Conservation (phyloP, 108 stramenopile genomes). For the Cyclotella sp. region DNA sequence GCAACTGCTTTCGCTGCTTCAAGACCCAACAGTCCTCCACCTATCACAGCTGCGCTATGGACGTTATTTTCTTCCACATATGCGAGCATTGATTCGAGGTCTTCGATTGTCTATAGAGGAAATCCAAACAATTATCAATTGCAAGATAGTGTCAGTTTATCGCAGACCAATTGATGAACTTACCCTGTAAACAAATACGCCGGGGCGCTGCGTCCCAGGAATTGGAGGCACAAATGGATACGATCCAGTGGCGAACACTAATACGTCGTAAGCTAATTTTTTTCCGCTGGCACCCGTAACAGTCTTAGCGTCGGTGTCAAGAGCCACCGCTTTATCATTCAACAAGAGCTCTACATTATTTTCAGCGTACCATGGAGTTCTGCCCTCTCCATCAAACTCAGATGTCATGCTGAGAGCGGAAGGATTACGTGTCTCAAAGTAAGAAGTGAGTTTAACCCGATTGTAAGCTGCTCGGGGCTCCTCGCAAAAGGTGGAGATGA, state of each 20-base stretch:
- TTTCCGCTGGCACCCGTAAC: conserved; percentile 82
- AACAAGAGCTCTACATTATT: conserved; percentile 84
- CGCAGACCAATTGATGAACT: not conserved
- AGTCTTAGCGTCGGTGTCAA: conserved; percentile 85
- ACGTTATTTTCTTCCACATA: conserved; percentile 88
- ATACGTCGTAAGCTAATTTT: conserved; percentile 83
- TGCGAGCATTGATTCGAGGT: conserved; percentile 89
- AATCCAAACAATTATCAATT: not conserved
- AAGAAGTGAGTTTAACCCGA: conserved; percentile 91
- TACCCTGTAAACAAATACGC: conserved; percentile 93
- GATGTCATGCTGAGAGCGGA: conserved; percentile 86
- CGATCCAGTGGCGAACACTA: conserved; percentile 93
- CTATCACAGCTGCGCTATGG: conserved; percentile 91
- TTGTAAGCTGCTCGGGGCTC: conserved; percentile 94
- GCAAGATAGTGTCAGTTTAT: not conserved
- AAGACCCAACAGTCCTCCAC: conserved; percentile 90
- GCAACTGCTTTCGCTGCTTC: conserved; percentile 91
- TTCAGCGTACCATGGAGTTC: conserved; percentile 88
- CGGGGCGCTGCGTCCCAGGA: conserved; percentile 88
- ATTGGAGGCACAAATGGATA: conserved; percentile 95
- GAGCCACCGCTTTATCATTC: conserved; percentile 82
- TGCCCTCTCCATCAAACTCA: conserved; percentile 74
- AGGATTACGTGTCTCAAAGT: conserved; percentile 91
- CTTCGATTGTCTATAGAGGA: conserved; percentile 79
- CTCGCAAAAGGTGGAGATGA: conserved; percentile 91